These are phyloP conservation scores for Voacanga thouarsii DNA, from an alignment of 257 asterid species.

Conservation along the genomic window DNA sequence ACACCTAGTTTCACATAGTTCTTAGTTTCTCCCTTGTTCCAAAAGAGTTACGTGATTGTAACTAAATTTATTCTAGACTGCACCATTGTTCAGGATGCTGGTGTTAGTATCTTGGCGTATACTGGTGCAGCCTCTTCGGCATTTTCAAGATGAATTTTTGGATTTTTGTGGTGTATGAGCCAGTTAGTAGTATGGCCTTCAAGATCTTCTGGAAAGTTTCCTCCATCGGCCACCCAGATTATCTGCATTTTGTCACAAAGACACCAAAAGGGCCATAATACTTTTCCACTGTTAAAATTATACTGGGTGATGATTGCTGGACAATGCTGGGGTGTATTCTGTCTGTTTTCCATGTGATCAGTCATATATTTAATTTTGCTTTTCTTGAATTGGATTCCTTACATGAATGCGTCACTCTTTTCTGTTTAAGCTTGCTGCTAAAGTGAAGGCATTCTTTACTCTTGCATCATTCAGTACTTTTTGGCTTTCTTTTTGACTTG, in stretches of 20 bases:
- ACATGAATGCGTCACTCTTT: neutral
- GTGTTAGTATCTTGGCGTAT: too few relatives aligned
- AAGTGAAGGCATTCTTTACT: slow-evolving; percentile 20
- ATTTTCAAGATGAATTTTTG: neutral
- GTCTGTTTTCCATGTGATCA: neutral
- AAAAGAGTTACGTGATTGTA: neutral
- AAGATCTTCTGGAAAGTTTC: neutral
- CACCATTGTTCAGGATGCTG: neutral
- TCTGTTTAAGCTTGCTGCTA: slow-evolving; percentile 7
- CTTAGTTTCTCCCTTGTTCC: neutral
- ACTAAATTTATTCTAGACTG: neutral
- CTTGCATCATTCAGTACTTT: slow-evolving; percentile 13
- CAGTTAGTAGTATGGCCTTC: neutral
- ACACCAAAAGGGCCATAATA: neutral
- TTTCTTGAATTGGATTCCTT: neutral
- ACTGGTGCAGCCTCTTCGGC: too few relatives aligned
- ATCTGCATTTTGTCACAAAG: neutral
- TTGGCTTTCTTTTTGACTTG: slow-evolving; percentile 19
- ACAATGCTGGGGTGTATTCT: neutral
- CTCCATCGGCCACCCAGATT: neutral
- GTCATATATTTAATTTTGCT: neutral
- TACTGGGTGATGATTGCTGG: neutral
- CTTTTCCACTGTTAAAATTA: neutral
- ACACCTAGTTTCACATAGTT: neutral
- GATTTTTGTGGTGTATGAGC: neutral